Conservation (phyloP, 768 basidiomycete genomes). For the Lactarius hengduanensis region DNA sequence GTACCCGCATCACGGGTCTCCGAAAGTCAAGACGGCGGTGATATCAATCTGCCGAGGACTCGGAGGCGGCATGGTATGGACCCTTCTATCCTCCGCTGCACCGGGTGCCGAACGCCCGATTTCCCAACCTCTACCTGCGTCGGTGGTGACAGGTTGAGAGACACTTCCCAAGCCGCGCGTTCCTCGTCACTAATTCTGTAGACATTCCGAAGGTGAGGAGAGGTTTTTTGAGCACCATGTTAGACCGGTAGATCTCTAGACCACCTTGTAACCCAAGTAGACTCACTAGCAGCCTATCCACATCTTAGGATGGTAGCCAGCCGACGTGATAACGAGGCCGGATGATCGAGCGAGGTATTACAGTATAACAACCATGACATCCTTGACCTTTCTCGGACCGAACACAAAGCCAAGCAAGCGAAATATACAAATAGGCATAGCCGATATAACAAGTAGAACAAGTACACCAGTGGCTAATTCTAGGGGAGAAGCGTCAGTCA, state of each 20-base stretch:
- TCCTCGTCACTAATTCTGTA: conserved; percentile 56
- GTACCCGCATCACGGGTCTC: conserved; percentile 51
- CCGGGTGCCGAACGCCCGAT: neutral
- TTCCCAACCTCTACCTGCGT: too few relatives aligned
- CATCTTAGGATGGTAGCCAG: too few relatives aligned
- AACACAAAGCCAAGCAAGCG: neutral
- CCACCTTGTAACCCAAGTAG: neutral
- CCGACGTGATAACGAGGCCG: neutral
- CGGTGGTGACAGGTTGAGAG: conserved; percentile 48
- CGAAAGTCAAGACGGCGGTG: conserved; percentile 64
- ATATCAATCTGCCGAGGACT: conserved; percentile 47
- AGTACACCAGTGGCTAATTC: conserved; percentile 2
- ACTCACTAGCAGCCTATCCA: too few relatives aligned
- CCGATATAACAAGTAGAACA: conserved; percentile 12
- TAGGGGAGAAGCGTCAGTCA: neutral
- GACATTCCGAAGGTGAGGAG: conserved; percentile 64
- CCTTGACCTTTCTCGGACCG: too few relatives aligned
- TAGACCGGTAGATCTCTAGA: conserved; percentile 24
- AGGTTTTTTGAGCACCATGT: conserved; percentile 49
- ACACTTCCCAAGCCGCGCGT: conserved; percentile 58
- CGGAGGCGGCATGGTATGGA: conserved; percentile 58
- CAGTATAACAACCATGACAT: neutral
- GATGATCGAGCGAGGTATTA: neutral
- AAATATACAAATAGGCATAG: conserved; percentile 22
- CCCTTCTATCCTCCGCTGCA: neutral